Evolutionary conservation across 2,329 filamentous ascomycete genomes (phyloP).

Genomic region (Dactylellina parvicollis): DNA sequence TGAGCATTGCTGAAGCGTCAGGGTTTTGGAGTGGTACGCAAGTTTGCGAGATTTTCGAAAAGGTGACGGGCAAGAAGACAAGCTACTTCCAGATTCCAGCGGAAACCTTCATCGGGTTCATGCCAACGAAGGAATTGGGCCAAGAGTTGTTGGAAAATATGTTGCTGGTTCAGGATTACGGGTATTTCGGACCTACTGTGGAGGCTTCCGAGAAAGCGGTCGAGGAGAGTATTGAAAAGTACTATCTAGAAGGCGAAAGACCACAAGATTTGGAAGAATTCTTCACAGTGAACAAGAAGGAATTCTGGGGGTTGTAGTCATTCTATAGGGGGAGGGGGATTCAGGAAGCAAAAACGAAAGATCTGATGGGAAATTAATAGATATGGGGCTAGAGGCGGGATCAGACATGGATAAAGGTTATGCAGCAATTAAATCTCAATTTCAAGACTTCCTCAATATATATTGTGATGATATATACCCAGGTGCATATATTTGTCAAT

Average conservation of each 20-base stretch:
- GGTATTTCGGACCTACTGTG: slow-evolving; percentile 64
- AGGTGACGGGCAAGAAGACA: slow-evolving; percentile 46
- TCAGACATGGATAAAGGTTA: too few species aligned
- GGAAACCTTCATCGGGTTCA: slow-evolving; percentile 61
- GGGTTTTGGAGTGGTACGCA: slow-evolving; percentile 39
- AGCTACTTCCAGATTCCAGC: slow-evolving; percentile 58
- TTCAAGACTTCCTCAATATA: too few species aligned
- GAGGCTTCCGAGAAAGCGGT: slow-evolving; percentile 57
- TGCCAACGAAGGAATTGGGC: slow-evolving; percentile 58
- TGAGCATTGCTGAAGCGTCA: slow-evolving; percentile 30
- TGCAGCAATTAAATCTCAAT: too few species aligned
- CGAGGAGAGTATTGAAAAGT: slow-evolving; percentile 35
- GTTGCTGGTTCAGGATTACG: slow-evolving; percentile 62
- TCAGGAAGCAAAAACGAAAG: neutral
- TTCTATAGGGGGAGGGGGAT: too few species aligned
- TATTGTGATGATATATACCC: too few species aligned
- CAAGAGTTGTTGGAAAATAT: slow-evolving; percentile 63
- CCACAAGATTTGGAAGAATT: slow-evolving; percentile 40
- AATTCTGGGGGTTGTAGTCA: slow-evolving; percentile 12
- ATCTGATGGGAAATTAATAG: neutral
- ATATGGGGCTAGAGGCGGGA: too few species aligned
- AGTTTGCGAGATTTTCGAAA: slow-evolving; percentile 43
- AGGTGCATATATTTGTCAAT: too few species aligned
- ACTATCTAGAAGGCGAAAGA: slow-evolving; percentile 3
- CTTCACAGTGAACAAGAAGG: slow-evolving; percentile 27